Evolutionary conservation across 306 rosid species (phyloP).

Genomic region (Lathyrus tuberosus): DNA sequence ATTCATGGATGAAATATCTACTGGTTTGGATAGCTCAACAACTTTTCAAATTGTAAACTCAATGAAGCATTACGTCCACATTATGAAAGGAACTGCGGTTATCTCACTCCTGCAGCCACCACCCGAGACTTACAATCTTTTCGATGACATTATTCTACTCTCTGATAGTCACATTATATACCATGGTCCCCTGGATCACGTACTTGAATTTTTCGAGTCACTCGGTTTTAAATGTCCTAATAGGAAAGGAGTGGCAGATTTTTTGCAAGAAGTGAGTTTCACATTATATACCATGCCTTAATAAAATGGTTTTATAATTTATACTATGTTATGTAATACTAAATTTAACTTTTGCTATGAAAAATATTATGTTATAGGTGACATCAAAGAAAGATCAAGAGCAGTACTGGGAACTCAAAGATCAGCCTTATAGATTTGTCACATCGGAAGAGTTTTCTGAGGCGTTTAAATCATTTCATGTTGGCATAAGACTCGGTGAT

Average conservation of each 20-base stretch:
- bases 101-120: slow-evolving; percentile 71
- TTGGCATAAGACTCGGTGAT: slow-evolving; percentile 43
- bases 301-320: background rate
- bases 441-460: slow-evolving; percentile 50
- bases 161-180: slow-evolving; percentile 67
- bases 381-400: slow-evolving; percentile 71
- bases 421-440: slow-evolving; percentile 56
- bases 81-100: slow-evolving; percentile 57
- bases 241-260: slow-evolving; percentile 68
- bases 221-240: slow-evolving; percentile 63
- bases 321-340: background rate
- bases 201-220: slow-evolving; percentile 53
- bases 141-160: slow-evolving; percentile 64
- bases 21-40: slow-evolving; percentile 74
- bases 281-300: no score
- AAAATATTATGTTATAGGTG: slow-evolving; percentile 42
- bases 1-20: slow-evolving; percentile 71
- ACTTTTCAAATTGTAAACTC: slow-evolving; percentile 65
- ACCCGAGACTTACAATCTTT: slow-evolving; percentile 69
- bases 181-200: slow-evolving; percentile 58
- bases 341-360: slow-evolving; percentile 10
- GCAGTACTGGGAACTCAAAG: slow-evolving; percentile 58
- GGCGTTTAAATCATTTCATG: slow-evolving; percentile 52
- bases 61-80: slow-evolving; percentile 56
- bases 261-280: slow-evolving; percentile 61